Evolutionary conservation across 2,329 filamentous ascomycete species (phyloP).

Genomic region (Diaporthe sp.): DNA sequence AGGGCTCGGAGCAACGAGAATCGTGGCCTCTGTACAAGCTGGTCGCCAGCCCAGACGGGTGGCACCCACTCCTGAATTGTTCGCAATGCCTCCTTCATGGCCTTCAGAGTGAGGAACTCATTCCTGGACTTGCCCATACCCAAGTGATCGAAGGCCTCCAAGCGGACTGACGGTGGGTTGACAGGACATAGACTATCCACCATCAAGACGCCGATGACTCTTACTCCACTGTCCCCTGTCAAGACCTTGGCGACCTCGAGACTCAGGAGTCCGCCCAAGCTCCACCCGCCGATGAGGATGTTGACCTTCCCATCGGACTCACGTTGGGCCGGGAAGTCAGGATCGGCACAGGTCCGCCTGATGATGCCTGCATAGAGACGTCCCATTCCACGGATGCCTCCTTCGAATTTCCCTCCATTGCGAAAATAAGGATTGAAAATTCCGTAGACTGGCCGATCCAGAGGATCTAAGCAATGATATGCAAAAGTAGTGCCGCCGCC

Average conservation of each 20-base stretch:
- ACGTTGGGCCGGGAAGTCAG: neutral
- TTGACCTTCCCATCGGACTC: neutral
- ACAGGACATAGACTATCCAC: neutral
- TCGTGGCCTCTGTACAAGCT: neutral
- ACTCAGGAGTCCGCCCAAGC: neutral
- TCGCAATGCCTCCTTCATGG: neutral
- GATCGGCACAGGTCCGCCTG: neutral
- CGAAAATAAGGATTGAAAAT: neutral
- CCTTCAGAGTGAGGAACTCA: neutral
- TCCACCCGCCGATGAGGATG: neutral
- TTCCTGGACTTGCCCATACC: neutral
- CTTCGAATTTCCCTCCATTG: neutral
- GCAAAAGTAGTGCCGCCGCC: neutral
- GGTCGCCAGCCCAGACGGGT: neutral
- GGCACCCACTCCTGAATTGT: neutral
- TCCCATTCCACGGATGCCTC: neutral
- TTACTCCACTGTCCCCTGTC: neutral
- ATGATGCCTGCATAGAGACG: neutral
- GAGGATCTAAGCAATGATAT: neutral
- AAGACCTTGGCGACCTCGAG: neutral
- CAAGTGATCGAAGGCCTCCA: neutral
- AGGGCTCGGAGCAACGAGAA: neutral
- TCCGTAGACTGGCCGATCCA: slow-evolving; percentile 1
- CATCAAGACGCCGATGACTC: neutral
- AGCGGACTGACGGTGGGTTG: neutral